Evolutionary conservation across 805 yeast species (phyloP), one percentile per base, ranked within the genome.

Genomic region (Wickerhamomyces mucosus): DNA sequence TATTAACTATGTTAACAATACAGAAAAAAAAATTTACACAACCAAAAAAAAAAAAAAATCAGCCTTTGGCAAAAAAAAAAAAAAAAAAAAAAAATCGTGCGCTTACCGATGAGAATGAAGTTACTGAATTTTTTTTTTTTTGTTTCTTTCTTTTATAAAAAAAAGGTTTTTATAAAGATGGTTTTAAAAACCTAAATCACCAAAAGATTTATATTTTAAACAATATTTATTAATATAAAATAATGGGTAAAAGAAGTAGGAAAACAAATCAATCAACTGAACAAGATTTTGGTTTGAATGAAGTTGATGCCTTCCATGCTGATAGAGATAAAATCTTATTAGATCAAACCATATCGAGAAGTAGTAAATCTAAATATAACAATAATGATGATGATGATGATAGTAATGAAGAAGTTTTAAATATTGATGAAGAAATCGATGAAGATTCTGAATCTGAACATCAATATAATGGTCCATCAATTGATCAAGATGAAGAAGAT

Each of bases 281-380:
- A 11, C 56, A 47, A 15, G 64, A 61, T 32, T 58, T 68, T 39
- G 81, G 74, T 2, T 48, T 70, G 19, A 74, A 75, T 50, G 88
- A 79, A 42, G 76, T 79, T 8, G 89, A 80, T 45, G 72, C 69
- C 9, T 80, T 78, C 53, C 75, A 73, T 40, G 67, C 70, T 6
- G 71, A 68, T 32, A 63, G 62, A 43, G 85, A 78, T 45, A 65
- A 70, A 46, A 49, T 75, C 9, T 45, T 77, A 29, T 55, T 77
- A 22, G 73, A 71, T 2, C 62, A 69, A 22, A 81, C 84, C 1
- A 77, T 75, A 0, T 54, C 68, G 18, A 56, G 56, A 15, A 52
- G 13, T 12, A 14, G 24, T 21, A 58, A 10, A 40, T 50, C 20
- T 52, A 58, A 13, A 45, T 49, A 6, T 58, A 55, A 3, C 57